A percentile compares a stretch with the other conserved stretches of the same genome.
These are phyloP conservation scores for Trametes cubensis DNA, from an alignment of 768 basidiomycete species.

Conservation along the genomic window DNA sequence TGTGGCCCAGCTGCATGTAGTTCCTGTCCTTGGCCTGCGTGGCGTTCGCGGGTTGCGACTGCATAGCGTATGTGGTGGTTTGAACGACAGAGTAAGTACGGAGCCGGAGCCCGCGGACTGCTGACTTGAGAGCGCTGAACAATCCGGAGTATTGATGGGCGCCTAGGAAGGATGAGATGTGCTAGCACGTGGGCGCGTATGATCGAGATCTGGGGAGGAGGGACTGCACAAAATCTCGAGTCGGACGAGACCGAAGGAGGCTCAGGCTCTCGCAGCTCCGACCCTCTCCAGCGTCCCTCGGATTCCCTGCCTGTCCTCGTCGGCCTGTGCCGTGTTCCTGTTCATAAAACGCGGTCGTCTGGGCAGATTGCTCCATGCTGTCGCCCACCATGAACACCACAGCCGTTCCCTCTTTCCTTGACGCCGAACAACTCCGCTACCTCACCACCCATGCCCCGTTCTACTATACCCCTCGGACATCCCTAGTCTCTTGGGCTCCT, in stretches of 20 bases:
- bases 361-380: background rate
- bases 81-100: background rate
- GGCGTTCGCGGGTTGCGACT: conserved; percentile 54
- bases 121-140: background rate
- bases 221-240: conserved; percentile 8
- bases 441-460: conserved; percentile 28
- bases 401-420: conserved; percentile 21
- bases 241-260: conserved; percentile 5
- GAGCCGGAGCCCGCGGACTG: background rate
- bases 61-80: conserved; percentile 22
- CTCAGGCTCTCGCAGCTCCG: background rate
- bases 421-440: conserved; percentile 26
- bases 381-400: conserved; percentile 30
- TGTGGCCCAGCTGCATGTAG: conserved; percentile 74
- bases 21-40: conserved; percentile 81
- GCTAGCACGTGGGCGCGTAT: conserved; percentile 3
- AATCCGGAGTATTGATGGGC: background rate
- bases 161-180: background rate
- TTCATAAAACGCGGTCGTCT: too few relatives aligned
- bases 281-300: background rate
- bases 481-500: conserved; percentile 44
- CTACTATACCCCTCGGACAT: conserved; percentile 28
- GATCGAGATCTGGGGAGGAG: background rate
- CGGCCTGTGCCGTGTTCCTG: too few relatives aligned
- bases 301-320: too few relatives aligned